These are phyloP conservation scores for Nemania bipapillata DNA, from an alignment of 2,329 filamentous ascomycete genomes.

Conservation along the genomic window DNA sequence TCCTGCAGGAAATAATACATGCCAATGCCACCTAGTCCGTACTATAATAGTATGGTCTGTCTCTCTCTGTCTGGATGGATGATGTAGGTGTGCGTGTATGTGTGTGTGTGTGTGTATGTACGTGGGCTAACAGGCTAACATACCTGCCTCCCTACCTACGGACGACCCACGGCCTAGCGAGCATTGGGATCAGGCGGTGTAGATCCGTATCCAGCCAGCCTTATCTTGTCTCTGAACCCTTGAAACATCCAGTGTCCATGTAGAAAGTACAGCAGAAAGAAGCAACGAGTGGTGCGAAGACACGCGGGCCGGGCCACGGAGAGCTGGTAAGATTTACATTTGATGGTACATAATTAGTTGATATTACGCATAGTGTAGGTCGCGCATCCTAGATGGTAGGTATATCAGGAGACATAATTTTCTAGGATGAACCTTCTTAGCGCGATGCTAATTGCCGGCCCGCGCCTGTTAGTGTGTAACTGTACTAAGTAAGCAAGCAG, in stretches of 20 bases:
- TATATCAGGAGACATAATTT: constrained; percentile 23
- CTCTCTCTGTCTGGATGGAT: not conserved
- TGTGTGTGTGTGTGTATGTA: too few species aligned
- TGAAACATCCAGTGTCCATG: constrained; percentile 37
- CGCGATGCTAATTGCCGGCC: constrained; percentile 16
- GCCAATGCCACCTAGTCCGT: constrained; percentile 32
- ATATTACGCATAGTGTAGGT: constrained; percentile 18
- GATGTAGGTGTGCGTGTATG: not conserved
- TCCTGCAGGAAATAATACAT: constrained; percentile 35
- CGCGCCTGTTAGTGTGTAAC: not conserved
- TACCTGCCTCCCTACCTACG: too few species aligned
- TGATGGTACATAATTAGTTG: constrained; percentile 21
- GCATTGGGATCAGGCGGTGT: constrained; percentile 25
- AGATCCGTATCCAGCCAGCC: constrained; percentile 36
- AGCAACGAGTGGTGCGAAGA: not conserved
- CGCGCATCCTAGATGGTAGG: constrained; percentile 17
- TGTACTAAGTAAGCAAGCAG: constrained; percentile 8
- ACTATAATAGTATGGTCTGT: not conserved
- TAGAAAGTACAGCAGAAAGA: constrained; percentile 1
- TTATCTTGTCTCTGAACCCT: constrained; percentile 31
- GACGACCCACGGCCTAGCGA: too few species aligned
- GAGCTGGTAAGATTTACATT: constrained; percentile 32
- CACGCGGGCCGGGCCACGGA: constrained; percentile 15
- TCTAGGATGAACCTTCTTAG: constrained; percentile 18
- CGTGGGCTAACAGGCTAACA: too few species aligned